Conservation (phyloP, 371 early-diverging fungal genomes). For the Saksenaea vasiformis region DNA sequence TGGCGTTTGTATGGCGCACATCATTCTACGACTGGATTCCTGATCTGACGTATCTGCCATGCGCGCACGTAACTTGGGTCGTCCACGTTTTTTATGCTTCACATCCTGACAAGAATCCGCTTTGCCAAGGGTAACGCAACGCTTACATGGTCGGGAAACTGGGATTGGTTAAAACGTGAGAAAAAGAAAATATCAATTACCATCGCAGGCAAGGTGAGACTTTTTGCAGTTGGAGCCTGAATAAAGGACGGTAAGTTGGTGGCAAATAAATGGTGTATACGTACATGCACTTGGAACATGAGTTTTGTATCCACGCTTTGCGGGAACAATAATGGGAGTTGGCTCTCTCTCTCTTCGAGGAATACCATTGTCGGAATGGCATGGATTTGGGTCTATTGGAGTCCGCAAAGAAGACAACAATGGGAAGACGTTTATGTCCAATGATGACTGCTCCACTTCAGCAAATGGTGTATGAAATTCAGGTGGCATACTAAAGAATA, state of each 20-base stretch:
- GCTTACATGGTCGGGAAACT: constrained; percentile 70
- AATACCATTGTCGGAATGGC: neutral
- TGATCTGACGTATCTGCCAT: neutral
- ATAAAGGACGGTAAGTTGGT: neutral
- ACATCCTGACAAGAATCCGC: constrained; percentile 69
- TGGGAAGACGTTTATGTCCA: neutral
- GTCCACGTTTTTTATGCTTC: constrained; percentile 74
- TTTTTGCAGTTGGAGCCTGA: constrained; percentile 70
- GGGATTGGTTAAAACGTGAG: neutral
- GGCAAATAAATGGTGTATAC: neutral
- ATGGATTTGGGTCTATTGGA: neutral
- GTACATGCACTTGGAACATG: constrained; percentile 25
- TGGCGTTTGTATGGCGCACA: constrained; percentile 12
- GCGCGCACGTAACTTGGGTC: constrained; percentile 64
- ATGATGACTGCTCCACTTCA: neutral
- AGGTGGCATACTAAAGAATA: neutral
- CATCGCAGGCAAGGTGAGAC: constrained; percentile 73
- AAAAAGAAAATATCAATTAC: constrained; percentile 6
- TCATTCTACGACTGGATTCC: constrained; percentile 5
- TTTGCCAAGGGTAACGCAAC: constrained; percentile 64
- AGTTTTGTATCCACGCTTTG: constrained; percentile 21
- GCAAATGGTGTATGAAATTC: neutral
- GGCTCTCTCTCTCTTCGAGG: neutral
- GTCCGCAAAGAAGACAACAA: neutral
- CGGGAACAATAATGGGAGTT: constrained; percentile 16